A percentile compares a stretch with the other conserved stretches of the same genome.
phyloP scores from a whole-genome alignment of 306 rosid genomes.

The Hippophae gyantsensis region DNA sequence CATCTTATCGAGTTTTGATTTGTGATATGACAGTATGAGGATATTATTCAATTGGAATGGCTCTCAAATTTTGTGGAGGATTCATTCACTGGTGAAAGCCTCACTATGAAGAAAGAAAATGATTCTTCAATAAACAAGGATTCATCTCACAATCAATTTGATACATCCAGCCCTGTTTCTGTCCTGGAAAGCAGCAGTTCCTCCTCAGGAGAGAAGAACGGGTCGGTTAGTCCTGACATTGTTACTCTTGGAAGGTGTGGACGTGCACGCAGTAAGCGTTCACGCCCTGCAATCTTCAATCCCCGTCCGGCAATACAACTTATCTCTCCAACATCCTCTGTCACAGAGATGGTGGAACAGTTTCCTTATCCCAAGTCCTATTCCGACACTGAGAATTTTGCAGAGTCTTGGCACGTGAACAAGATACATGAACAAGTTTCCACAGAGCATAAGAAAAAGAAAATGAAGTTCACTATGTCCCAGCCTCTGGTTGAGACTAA shows the following conservation, averaged over 20 bases:
- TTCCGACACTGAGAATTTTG: slow-evolving; percentile 61
- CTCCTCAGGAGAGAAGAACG: slow-evolving; percentile 49
- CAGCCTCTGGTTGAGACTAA: slow-evolving; percentile 30
- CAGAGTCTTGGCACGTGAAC: slow-evolving; percentile 46
- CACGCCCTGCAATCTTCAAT: slow-evolving; percentile 73
- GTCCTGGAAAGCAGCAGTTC: slow-evolving; percentile 95
- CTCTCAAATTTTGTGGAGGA: slow-evolving; percentile 83
- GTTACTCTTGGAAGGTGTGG: slow-evolving; percentile 45
- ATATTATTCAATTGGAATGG: slow-evolving; percentile 91
- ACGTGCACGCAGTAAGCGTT: slow-evolving; percentile 92
- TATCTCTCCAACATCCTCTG: slow-evolving; percentile 78
- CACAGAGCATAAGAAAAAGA: slow-evolving; percentile 32
- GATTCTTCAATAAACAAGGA: slow-evolving; percentile 30
- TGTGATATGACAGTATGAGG: slow-evolving; percentile 52
- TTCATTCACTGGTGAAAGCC: slow-evolving; percentile 67
- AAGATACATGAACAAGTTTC: slow-evolving; percentile 21
- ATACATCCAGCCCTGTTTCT: slow-evolving; percentile 72
- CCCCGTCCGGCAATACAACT: slow-evolving; percentile 66
- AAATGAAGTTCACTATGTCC: slow-evolving; percentile 38
- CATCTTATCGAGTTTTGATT: slow-evolving; percentile 15
- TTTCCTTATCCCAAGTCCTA: slow-evolving; percentile 25
- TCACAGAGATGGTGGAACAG: slow-evolving; percentile 42
- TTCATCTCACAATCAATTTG: slow-evolving; percentile 44
- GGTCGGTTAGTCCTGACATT: slow-evolving; percentile 36
- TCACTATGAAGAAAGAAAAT: slow-evolving; percentile 59